Evolutionary conservation across 2,329 filamentous ascomycete genomes (phyloP).

Genomic region (Colletotrichum limetticola): DNA sequence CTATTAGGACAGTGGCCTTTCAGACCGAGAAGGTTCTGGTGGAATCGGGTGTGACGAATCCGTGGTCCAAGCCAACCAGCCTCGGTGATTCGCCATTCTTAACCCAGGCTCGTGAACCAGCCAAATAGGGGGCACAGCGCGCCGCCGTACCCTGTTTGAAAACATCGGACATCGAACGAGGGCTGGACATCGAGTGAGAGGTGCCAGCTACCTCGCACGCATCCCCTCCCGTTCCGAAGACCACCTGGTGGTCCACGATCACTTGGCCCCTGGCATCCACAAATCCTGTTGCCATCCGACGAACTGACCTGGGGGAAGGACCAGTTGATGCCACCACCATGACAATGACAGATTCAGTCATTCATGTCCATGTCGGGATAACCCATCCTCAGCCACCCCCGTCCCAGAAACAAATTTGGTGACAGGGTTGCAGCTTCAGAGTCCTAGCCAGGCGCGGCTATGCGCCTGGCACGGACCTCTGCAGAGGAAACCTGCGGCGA

Average conservation of each 20-base stretch:
- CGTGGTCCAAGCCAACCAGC: constrained; percentile 2
- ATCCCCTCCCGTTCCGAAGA: neutral
- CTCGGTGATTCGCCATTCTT: neutral
- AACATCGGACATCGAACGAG: neutral
- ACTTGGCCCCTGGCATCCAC: neutral
- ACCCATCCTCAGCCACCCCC: neutral
- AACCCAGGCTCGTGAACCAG: neutral
- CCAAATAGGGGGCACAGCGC: neutral
- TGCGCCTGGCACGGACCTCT: constrained; percentile 16
- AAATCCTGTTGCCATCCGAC: constrained; percentile 5
- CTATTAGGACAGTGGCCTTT: neutral
- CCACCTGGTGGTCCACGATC: neutral
- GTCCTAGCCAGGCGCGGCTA: neutral
- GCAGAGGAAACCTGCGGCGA: neutral
- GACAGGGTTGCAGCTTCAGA: neutral
- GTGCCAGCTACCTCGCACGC: neutral
- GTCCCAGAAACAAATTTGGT: neutral
- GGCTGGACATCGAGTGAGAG: neutral
- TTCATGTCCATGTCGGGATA: constrained; percentile 1
- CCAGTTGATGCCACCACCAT: neutral
- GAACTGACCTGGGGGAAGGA: neutral
- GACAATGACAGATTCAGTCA: constrained; percentile 12
- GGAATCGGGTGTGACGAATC: constrained; percentile 1
- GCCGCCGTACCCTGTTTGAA: neutral
- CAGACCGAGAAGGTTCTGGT: neutral